Evolutionary conservation across 1,284 basidiomycete genomes (phyloP), one percentile per base, ranked within the genome.

Genomic region (Neonothopanus nambi): DNA sequence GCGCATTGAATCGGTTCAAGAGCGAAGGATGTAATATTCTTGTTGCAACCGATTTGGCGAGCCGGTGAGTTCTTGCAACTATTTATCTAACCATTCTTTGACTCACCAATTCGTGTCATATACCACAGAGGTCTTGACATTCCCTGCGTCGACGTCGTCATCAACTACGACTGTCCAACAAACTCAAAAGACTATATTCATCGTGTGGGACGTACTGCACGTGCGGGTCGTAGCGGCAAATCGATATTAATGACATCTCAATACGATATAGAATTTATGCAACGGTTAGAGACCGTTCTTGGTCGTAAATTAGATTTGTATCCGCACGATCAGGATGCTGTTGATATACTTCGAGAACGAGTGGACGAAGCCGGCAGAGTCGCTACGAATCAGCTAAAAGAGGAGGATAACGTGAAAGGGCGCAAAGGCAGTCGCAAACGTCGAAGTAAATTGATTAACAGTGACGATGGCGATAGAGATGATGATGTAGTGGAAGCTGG

Each of bases 161-260:
- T 99, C 73, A 99, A 99, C 72, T 99, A 93, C 69, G 96, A 99
- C 70, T 91, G 98, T 58, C 97, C 97, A 1, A 93, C 94, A 5
- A 93, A 99, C 70, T 98, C 95, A 24, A 99, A 99, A 76, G 97
- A 99, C 71, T 99, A 99, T 70, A 98, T 99, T 54, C 97, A 99
- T 69, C 87, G 97, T 53, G 97, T 99, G 17, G 97, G 97, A 33
- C 86, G 97, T 59, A 99, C 97, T 28, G 97, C 97, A 2, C 89
- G 97, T 68, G 97, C 97, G 0, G 97, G 97, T 13, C 84, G 97
- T 39, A 86, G 93, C 98, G 49, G 49, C 23, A 51, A 51, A 51
- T 51, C 49, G 6, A 51, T 51, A 11, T 43, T 42, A 8, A 33
- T 51, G 18, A 42, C 43, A 9, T 43, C 49, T 35, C 49, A 51